Evolutionary conservation across 257 asterid species (phyloP).

Genomic region (Solanum sitiens): DNA sequence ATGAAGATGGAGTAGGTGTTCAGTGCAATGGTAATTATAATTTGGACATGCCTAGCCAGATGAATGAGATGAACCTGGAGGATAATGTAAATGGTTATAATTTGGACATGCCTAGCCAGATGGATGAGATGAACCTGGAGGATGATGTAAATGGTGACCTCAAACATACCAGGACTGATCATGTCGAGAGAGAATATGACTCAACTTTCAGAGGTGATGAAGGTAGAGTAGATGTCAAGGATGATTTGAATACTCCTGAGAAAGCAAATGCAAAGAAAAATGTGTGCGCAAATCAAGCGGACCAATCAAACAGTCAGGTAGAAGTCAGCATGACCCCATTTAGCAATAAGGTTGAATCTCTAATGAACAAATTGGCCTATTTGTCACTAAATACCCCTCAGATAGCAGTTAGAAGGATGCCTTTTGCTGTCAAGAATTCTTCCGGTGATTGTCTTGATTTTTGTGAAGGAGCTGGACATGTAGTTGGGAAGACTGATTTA

Average conservation of each 20-base stretch:
- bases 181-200: slow-evolving; percentile 6
- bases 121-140: no score
- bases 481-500: slow-evolving; percentile 10
- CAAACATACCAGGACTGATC: not conserved
- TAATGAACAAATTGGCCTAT: not conserved
- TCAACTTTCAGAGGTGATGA: slow-evolving; percentile 7
- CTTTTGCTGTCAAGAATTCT: slow-evolving; percentile 30
- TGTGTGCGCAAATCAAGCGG: slow-evolving; percentile 5
- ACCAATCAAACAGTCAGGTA: not conserved
- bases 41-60: not conserved
- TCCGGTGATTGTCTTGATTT: slow-evolving; percentile 8
- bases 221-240: slow-evolving; percentile 5
- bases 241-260: not conserved
- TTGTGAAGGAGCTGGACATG: slow-evolving; percentile 9
- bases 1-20: not conserved
- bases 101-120: no score
- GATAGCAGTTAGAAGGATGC: slow-evolving; percentile 18
- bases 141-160: not conserved
- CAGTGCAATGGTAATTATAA: not conserved
- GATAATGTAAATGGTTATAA: not conserved
- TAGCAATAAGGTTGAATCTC: slow-evolving; percentile 10
- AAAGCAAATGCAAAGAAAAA: not conserved
- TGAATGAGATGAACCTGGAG: not conserved
- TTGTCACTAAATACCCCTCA: slow-evolving; percentile 1
- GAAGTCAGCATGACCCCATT: not conserved